These are phyloP conservation scores for Alternaria sp. DNA, from an alignment of 2,329 filamentous ascomycete species.

Conservation along the genomic window DNA sequence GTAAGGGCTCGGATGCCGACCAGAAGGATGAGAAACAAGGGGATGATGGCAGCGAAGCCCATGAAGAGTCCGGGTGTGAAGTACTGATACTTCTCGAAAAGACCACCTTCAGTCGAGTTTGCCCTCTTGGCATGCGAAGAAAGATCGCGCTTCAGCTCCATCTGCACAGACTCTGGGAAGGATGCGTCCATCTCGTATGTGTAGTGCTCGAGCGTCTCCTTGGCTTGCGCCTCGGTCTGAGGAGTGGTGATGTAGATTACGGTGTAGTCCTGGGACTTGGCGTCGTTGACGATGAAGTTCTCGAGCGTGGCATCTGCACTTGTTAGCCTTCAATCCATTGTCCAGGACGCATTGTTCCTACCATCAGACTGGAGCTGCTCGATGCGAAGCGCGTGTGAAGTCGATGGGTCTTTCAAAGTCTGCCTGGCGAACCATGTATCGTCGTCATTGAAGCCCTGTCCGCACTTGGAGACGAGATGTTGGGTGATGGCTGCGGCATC, in stretches of 20 bases:
- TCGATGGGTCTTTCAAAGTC: conserved; percentile 26
- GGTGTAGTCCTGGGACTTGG: conserved; percentile 68
- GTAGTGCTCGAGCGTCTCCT: conserved; percentile 32
- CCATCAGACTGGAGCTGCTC: conserved; percentile 31
- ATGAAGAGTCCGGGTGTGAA: conserved; percentile 93
- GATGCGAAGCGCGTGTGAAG: conserved; percentile 23
- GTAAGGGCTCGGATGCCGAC: conserved; percentile 79
- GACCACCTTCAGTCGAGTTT: conserved; percentile 41
- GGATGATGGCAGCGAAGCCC: conserved; percentile 74
- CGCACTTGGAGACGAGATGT: conserved; percentile 59
- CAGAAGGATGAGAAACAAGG: conserved; percentile 80
- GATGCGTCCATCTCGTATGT: conserved; percentile 71
- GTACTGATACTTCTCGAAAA: conserved; percentile 96
- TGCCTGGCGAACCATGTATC: conserved; percentile 17
- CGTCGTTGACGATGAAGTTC: conserved; percentile 48
- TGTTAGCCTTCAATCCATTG: conserved; percentile 11
- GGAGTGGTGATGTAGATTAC: conserved; percentile 78
- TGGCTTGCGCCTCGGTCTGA: conserved; percentile 41
- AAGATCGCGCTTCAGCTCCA: conserved; percentile 77
- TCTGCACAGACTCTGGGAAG: conserved; percentile 70
- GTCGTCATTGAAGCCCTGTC: conserved; percentile 46
- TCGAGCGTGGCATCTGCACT: conserved; percentile 35
- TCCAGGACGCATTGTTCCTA: conserved; percentile 12
- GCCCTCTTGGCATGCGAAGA: conserved; percentile 41
- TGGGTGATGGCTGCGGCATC: conserved; percentile 55